A percentile compares a stretch with the other conserved stretches of the same genome.
Evolutionary conservation across 306 rosid species (phyloP).

Genomic region (Cucurbita moschata): DNA sequence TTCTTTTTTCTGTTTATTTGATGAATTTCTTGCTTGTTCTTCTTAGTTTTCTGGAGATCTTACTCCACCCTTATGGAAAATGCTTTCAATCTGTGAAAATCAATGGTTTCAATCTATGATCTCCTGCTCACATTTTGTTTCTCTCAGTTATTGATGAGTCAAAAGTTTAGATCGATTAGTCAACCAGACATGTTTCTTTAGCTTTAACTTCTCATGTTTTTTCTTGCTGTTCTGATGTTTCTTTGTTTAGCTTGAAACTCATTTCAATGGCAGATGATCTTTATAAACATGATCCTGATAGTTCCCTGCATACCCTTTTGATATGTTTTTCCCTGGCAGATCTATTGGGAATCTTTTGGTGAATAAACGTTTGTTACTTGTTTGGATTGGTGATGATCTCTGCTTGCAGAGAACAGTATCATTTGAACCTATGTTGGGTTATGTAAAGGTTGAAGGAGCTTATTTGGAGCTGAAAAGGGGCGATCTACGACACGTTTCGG

Average conservation of each 20-base stretch:
- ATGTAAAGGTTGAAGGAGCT: neutral
- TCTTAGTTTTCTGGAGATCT: neutral
- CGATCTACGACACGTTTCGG: slow-evolving; percentile 17
- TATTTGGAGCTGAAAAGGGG: slow-evolving; percentile 20
- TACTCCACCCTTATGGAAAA: neutral
- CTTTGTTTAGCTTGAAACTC: neutral
- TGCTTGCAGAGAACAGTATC: neutral
- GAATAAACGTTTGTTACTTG: neutral
- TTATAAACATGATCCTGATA: neutral
- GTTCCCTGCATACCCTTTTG: neutral
- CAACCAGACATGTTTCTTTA: neutral
- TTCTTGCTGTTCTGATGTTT: neutral
- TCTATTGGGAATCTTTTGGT: neutral
- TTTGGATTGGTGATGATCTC: neutral
- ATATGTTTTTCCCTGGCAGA: neutral
- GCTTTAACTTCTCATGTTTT: neutral
- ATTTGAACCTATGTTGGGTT: neutral
- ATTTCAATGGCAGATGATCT: neutral
- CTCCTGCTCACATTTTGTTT: neutral
- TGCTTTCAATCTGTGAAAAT: neutral
- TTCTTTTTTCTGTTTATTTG: neutral
- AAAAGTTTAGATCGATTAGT: neutral
- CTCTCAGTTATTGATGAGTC: neutral
- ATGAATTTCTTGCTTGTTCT: neutral
- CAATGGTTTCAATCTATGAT: neutral